These are phyloP conservation scores for Lachancea sp. DNA, from an alignment of 805 yeast species.

Conservation along the genomic window DNA sequence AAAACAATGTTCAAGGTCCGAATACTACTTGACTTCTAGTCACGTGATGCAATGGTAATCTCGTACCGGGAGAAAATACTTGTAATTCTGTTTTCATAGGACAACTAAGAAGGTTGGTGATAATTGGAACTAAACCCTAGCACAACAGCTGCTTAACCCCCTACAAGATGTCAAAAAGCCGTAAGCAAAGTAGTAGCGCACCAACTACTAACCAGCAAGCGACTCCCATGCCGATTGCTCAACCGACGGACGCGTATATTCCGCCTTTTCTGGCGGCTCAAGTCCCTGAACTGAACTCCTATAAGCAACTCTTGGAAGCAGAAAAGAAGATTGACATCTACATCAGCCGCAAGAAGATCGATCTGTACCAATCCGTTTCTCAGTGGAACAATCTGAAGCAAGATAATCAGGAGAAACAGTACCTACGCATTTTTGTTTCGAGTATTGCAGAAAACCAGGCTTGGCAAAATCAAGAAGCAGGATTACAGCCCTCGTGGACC, in stretches of 20 bases:
- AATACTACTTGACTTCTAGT: too few species aligned
- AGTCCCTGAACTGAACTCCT: conserved; percentile 66
- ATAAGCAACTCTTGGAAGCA: conserved; percentile 67
- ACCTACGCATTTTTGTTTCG: conserved; percentile 74
- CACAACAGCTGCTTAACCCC: not conserved
- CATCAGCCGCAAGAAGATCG: conserved; percentile 76
- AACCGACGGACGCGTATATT: conserved; percentile 50
- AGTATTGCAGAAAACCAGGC: conserved; percentile 82
- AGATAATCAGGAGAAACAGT: conserved; percentile 44
- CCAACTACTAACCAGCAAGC: conserved; percentile 18
- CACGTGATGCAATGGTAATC: too few species aligned
- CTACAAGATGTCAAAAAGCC: conserved; percentile 3
- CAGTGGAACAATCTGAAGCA: conserved; percentile 39
- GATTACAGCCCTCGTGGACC: conserved; percentile 62
- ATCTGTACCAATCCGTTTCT: conserved; percentile 64
- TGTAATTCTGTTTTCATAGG: too few species aligned
- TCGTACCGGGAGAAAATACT: too few species aligned
- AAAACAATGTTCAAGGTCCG: too few species aligned
- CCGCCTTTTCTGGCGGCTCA: conserved; percentile 40
- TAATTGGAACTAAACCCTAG: too few species aligned
- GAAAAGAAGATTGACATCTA: conserved; percentile 77
- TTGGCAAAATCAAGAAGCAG: conserved; percentile 52
- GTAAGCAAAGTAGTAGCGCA: conserved; percentile 2
- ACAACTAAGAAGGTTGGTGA: too few species aligned
- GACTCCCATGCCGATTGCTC: conserved; percentile 26